Evolutionary conservation across 2,329 filamentous ascomycete genomes (phyloP).

Genomic region (Iodosphaeria phyllophila): DNA sequence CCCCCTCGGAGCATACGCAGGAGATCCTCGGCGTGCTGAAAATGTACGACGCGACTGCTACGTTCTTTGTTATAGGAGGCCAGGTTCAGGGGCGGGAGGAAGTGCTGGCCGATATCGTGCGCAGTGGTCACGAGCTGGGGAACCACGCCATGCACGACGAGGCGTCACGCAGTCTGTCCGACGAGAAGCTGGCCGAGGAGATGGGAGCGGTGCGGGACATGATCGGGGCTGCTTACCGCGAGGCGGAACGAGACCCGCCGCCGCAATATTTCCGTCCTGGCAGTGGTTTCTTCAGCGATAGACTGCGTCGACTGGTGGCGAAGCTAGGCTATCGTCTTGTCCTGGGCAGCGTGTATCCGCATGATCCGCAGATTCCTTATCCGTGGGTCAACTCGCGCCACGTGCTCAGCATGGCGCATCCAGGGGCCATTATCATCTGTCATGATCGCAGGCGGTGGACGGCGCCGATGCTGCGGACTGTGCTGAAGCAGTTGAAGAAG

Average conservation of each 20-base stretch:
- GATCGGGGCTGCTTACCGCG: constrained; percentile 16
- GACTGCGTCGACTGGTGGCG: constrained; percentile 44
- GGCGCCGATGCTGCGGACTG: constrained; percentile 52
- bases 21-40: constrained; percentile 53
- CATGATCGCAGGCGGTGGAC: constrained; percentile 79
- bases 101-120: constrained; percentile 37
- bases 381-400: constrained; percentile 56
- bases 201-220: constrained; percentile 38
- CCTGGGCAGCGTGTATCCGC: constrained; percentile 74
- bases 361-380: constrained; percentile 69
- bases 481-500: constrained; percentile 53
- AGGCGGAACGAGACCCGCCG: constrained; percentile 17
- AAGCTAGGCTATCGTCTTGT: constrained; percentile 51
- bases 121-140: constrained; percentile 50
- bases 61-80: constrained; percentile 75
- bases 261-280: constrained; percentile 64
- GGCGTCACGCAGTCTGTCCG: constrained; percentile 42
- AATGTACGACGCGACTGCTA: constrained; percentile 50
- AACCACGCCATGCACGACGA: constrained; percentile 88
- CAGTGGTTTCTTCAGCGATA: constrained; percentile 60
- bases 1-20: constrained; percentile 52
- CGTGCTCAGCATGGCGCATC: constrained; percentile 59
- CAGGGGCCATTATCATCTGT: constrained; percentile 67
- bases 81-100: constrained; percentile 44
- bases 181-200: constrained; percentile 40